Conservation (phyloP, 805 yeast species). For the Schizosaccharomyces lindneri region DNA sequence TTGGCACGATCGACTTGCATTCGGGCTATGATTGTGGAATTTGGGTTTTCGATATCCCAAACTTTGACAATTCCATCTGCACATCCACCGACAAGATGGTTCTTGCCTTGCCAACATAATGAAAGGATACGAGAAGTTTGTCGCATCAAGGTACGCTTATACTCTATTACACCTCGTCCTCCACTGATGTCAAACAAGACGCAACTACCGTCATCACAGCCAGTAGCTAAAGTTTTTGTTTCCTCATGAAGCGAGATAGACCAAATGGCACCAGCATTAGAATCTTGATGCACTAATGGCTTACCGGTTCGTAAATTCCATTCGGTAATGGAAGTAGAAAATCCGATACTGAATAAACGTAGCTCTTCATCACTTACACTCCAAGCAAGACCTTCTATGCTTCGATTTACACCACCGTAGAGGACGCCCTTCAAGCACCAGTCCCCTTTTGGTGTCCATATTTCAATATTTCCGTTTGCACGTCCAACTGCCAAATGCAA, state of each 20-base stretch:
- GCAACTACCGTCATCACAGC: slow-evolving; percentile 87
- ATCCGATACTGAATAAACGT: slow-evolving; percentile 76
- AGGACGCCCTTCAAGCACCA: slow-evolving; percentile 54
- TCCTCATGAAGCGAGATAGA: slow-evolving; percentile 42
- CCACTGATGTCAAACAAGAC: slow-evolving; percentile 66
- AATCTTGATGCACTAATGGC: slow-evolving; percentile 55
- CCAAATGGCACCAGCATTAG: slow-evolving; percentile 89
- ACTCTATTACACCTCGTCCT: slow-evolving; percentile 63
- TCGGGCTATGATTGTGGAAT: slow-evolving; percentile 37
- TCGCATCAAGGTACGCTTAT: slow-evolving; percentile 49
- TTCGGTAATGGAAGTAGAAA: slow-evolving; percentile 72
- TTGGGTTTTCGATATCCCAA: slow-evolving; percentile 24
- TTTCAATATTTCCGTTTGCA: slow-evolving; percentile 81
- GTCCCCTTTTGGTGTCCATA: slow-evolving; percentile 62
- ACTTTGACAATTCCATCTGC: slow-evolving; percentile 78
- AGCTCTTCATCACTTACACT: slow-evolving; percentile 19
- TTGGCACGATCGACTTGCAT: slow-evolving; percentile 81
- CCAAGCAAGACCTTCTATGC: slow-evolving; percentile 84
- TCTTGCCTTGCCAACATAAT: slow-evolving; percentile 47
- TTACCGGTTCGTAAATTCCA: slow-evolving; percentile 63
- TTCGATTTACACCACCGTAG: slow-evolving; percentile 57
- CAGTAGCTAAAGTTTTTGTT: slow-evolving; percentile 50
- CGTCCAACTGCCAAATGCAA: slow-evolving; percentile 76
- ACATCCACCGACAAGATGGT: slow-evolving; percentile 67
- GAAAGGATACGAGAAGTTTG: slow-evolving; percentile 53